Evolutionary conservation across 2,329 filamentous ascomycete species (phyloP).

Genomic region (Penicillium italicum): DNA sequence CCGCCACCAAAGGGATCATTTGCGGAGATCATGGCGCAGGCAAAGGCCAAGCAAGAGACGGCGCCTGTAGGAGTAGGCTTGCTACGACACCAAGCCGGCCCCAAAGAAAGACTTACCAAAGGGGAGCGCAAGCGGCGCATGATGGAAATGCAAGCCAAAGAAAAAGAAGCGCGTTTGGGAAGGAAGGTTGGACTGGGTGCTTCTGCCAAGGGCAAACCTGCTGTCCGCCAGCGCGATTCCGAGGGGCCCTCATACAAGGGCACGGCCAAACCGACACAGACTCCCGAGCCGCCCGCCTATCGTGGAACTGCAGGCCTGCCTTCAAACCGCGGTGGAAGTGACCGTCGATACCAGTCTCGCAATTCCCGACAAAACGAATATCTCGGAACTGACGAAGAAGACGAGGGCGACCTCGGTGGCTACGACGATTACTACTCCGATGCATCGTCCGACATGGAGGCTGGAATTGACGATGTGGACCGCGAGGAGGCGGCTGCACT

Average conservation of each 20-base stretch:
- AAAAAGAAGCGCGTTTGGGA: slow-evolving; percentile 33
- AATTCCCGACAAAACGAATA: slow-evolving; percentile 42
- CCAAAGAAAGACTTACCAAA: slow-evolving; percentile 56
- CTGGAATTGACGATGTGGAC: slow-evolving; percentile 46
- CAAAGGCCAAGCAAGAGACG: slow-evolving; percentile 52
- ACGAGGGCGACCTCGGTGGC: slow-evolving; percentile 42
- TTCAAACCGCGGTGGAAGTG: slow-evolving; percentile 23
- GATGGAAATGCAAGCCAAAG: slow-evolving; percentile 41
- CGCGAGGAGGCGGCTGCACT: slow-evolving; percentile 44
- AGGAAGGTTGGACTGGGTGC: slow-evolving; percentile 27
- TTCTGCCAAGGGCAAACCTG: slow-evolving; percentile 20
- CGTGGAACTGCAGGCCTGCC: slow-evolving; percentile 43
- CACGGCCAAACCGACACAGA: slow-evolving; percentile 33
- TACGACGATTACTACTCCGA: slow-evolving; percentile 46
- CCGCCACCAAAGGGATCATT: slow-evolving; percentile 57
- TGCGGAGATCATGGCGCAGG: slow-evolving; percentile 57
- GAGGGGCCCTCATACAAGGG: slow-evolving; percentile 39
- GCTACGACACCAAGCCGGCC: slow-evolving; percentile 54
- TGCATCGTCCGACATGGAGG: slow-evolving; percentile 51
- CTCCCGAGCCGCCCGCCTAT: slow-evolving; percentile 32
- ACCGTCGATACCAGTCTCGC: slow-evolving; percentile 27
- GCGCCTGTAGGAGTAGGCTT: slow-evolving; percentile 47
- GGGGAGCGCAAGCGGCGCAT: slow-evolving; percentile 50
- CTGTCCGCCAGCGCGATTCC: slow-evolving; percentile 32
- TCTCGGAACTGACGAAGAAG: slow-evolving; percentile 48